Evolutionary conservation across 208 protist species (phyloP).

Genomic region (Naegleria gruberi): DNA sequence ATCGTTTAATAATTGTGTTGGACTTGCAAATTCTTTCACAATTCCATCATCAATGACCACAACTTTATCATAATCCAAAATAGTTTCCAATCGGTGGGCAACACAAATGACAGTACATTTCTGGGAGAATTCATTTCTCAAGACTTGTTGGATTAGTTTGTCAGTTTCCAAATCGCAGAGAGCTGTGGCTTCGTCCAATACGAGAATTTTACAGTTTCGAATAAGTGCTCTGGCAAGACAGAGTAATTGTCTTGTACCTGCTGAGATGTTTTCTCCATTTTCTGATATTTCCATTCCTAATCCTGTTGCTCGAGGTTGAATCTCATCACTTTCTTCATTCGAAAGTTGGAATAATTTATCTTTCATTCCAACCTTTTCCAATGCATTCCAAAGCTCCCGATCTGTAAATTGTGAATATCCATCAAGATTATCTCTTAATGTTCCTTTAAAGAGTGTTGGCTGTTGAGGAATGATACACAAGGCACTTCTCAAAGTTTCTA

Average conservation of each 20-base stretch:
- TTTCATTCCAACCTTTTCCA: constrained; percentile 23
- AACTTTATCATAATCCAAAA: constrained; percentile 47
- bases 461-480: constrained; percentile 45
- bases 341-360: constrained; percentile 19
- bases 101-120: constrained; percentile 26
- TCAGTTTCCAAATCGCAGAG: constrained; percentile 31
- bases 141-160: constrained; percentile 18
- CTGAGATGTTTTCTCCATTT: constrained; percentile 51
- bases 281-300: constrained; percentile 38
- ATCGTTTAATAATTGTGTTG: constrained; percentile 23
- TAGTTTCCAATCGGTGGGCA: constrained; percentile 31
- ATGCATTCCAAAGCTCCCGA: constrained; percentile 25
- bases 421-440: constrained; percentile 51
- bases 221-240: constrained; percentile 41
- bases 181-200: constrained; percentile 43
- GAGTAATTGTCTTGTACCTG: neutral
- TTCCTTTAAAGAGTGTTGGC: constrained; percentile 55
- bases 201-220: constrained; percentile 13
- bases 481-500: constrained; percentile 18
- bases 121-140: constrained; percentile 15
- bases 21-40: constrained; percentile 51
- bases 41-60: constrained; percentile 47
- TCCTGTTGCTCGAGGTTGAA: constrained; percentile 49
- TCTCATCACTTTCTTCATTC: neutral
- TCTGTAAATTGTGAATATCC: constrained; percentile 44